phyloP scores from a whole-genome alignment of 352 stramenopile species.

The Phytophthora litchii region DNA sequence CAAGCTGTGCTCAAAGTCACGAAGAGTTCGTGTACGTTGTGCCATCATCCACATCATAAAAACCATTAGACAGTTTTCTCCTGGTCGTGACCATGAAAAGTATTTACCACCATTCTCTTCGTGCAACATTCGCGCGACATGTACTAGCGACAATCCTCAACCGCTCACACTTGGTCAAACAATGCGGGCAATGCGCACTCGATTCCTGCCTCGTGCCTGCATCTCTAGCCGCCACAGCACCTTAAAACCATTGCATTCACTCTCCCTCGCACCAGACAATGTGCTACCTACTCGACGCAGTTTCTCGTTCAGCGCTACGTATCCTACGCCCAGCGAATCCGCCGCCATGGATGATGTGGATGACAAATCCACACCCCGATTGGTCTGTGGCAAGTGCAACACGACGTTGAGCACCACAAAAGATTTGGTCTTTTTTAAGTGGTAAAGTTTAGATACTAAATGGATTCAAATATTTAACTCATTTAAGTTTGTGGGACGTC shows the following conservation, averaged over 20 bases:
- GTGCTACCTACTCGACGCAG: slow-evolving; percentile 11
- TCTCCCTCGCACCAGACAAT: slow-evolving; percentile 6
- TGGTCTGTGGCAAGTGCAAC: slow-evolving; percentile 78
- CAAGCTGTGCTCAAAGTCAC: slow-evolving; percentile 61
- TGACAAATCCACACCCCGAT: slow-evolving; percentile 50
- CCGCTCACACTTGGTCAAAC: slow-evolving; percentile 11
- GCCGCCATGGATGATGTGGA: slow-evolving; percentile 44
- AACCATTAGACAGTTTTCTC: neutral
- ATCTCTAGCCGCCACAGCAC: slow-evolving; percentile 7
- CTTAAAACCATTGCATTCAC: slow-evolving; percentile 14
- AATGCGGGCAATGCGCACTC: slow-evolving; percentile 24
- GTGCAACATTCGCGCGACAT: slow-evolving; percentile 11
- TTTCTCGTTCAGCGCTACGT: slow-evolving; percentile 63
- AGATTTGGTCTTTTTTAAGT: slow-evolving; percentile 82
- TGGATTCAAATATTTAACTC: neutral
- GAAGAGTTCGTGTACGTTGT: slow-evolving; percentile 80
- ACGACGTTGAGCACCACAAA: slow-evolving; percentile 59
- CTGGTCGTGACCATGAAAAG: slow-evolving; percentile 4
- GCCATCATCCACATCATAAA: slow-evolving; percentile 30
- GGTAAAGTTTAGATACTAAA: slow-evolving; percentile 31
- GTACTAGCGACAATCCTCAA: slow-evolving; percentile 16
- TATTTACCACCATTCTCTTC: slow-evolving; percentile 19
- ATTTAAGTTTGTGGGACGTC: slow-evolving; percentile 1
- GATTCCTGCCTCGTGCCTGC: slow-evolving; percentile 19
- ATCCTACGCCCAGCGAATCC: slow-evolving; percentile 59